Evolutionary conservation across 768 basidiomycete genomes (phyloP).

Genomic region (Tremella yokohamensis): DNA sequence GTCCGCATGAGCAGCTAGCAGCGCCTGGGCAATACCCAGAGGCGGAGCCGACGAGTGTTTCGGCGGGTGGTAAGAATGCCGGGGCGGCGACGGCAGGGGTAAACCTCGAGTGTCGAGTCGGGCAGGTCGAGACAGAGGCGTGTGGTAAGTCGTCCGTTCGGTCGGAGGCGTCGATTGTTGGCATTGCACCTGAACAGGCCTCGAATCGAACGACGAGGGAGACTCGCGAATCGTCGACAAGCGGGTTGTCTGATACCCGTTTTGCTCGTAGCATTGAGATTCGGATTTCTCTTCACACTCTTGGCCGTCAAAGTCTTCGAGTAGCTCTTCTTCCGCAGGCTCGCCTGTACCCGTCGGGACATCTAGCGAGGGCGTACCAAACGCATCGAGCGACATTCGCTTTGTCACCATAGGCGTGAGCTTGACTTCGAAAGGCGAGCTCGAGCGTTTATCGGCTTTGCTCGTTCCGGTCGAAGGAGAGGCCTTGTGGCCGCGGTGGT

Average conservation of each 20-base stretch:
- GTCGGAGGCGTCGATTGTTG: not conserved
- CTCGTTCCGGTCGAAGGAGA: not conserved
- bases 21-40: conserved; percentile 9
- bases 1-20: conserved; percentile 21
- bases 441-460: conserved; percentile 22
- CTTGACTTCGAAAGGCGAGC: conserved; percentile 43
- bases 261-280: no score
- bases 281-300: conserved; percentile 9
- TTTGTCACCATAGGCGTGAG: conserved; percentile 34
- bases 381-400: conserved; percentile 40
- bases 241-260: not conserved
- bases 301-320: not conserved
- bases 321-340: conserved; percentile 10
- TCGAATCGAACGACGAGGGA: not conserved
- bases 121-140: not conserved
- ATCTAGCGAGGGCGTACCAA: conserved; percentile 22
- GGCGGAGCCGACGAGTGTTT: conserved; percentile 18
- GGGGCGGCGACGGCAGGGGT: not conserved
- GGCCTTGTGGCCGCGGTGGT: not conserved
- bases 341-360: conserved; percentile 22
- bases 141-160: not conserved
- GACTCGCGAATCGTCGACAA: not conserved
- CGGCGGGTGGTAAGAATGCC: not conserved
- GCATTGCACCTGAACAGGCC: no score
- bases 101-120: not conserved